Percentiles rank a stretch among this genome's conserved stretches.
These are phyloP conservation scores for Entomortierella chlamydospora DNA, from an alignment of 192 early-diverging fungal genomes.

Conservation along the genomic window DNA sequence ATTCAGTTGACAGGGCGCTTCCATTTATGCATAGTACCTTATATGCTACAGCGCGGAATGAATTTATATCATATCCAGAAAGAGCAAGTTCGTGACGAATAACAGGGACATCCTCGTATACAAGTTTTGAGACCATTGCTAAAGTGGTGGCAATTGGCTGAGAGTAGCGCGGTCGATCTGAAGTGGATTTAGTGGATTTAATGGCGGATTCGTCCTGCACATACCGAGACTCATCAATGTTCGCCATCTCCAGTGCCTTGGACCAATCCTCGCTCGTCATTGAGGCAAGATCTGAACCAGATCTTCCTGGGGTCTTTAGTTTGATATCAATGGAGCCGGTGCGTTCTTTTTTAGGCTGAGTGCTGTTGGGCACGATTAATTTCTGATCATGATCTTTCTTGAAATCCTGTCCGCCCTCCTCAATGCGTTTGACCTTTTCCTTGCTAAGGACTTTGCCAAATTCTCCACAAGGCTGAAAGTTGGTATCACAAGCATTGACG, in stretches of 20 bases:
- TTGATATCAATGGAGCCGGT: slow-evolving; percentile 43
- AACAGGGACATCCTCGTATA: slow-evolving; percentile 64
- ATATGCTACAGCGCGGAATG: slow-evolving; percentile 64
- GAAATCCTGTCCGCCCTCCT: slow-evolving; percentile 48
- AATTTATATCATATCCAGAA: slow-evolving; percentile 63
- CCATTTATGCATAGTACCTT: slow-evolving; percentile 54
- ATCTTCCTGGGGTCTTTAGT: slow-evolving; percentile 28
- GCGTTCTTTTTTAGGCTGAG: slow-evolving; percentile 1
- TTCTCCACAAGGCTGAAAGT: slow-evolving; percentile 53
- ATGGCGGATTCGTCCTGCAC: background rate
- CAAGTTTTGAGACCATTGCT: slow-evolving; percentile 61
- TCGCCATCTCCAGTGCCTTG: slow-evolving; percentile 41
- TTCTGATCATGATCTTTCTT: slow-evolving; percentile 43
- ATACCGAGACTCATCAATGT: slow-evolving; percentile 42
- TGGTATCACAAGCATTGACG: slow-evolving; percentile 53
- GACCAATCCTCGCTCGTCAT: slow-evolving; percentile 45
- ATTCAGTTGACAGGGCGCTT: too few relatives aligned
- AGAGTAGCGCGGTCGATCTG: slow-evolving; percentile 57
- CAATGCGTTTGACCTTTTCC: slow-evolving; percentile 44
- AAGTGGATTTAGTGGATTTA: background rate
- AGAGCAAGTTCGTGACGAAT: slow-evolving; percentile 62
- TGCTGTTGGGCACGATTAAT: background rate
- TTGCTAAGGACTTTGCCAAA: slow-evolving; percentile 49
- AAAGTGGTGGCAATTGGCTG: slow-evolving; percentile 60
- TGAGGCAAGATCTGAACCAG: slow-evolving; percentile 35